Conservation (phyloP, 306 rosid genomes). For the Citrullus mucosospermus region DNA sequence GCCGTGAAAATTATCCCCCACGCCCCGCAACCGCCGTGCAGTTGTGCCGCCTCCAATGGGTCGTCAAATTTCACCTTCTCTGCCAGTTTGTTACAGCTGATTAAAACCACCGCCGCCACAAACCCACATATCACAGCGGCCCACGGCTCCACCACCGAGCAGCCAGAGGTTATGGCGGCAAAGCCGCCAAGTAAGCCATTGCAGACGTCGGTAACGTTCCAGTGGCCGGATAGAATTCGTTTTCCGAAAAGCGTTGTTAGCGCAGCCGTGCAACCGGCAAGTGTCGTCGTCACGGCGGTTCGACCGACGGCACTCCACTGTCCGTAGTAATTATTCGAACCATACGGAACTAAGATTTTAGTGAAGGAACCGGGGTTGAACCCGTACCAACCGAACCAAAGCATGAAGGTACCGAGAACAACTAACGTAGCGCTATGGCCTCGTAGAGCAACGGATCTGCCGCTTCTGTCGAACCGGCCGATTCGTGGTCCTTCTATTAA, state of each 20-base stretch:
- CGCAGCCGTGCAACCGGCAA: constrained; percentile 5
- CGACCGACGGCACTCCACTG: constrained; percentile 11
- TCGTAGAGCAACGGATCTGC: background rate
- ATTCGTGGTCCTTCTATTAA: constrained; percentile 4
- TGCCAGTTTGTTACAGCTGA: constrained; percentile 3
- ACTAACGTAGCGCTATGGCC: constrained; percentile 4
- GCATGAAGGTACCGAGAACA: constrained; percentile 8
- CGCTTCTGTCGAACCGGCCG: constrained; percentile 3
- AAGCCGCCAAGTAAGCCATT: constrained; percentile 6
- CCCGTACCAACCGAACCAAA: constrained; percentile 11
- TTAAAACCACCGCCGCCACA: constrained; percentile 1
- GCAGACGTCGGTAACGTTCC: constrained; percentile 12
- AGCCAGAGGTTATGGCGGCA: constrained; percentile 7
- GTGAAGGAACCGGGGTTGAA: constrained; percentile 10
- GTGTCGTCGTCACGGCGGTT: constrained; percentile 6
- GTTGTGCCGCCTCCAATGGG: constrained; percentile 6
- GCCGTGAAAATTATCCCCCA: constrained; percentile 12
- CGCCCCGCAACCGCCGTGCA: constrained; percentile 10
- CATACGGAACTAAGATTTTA: background rate
- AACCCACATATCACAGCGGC: constrained; percentile 6
- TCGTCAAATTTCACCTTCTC: constrained; percentile 6
- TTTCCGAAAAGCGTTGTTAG: constrained; percentile 3
- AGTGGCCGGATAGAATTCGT: constrained; percentile 4
- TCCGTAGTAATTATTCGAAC: background rate
- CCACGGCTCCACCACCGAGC: constrained; percentile 10